Conservation (phyloP, 305 asterid genomes). For the Fraxinus albicans region DNA sequence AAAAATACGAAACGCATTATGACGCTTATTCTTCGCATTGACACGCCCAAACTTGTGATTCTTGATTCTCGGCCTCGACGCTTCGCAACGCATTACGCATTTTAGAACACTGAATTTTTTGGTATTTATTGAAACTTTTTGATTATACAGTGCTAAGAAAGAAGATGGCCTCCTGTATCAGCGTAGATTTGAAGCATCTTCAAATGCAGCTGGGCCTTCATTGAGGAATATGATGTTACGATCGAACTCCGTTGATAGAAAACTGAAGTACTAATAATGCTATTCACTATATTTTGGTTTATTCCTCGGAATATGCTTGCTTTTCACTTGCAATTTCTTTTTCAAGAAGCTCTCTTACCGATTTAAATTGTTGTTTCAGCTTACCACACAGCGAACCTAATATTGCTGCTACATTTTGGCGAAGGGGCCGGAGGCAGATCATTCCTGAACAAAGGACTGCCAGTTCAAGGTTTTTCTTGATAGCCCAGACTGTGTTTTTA, state of each 20-base stretch:
- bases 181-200: constrained; percentile 71
- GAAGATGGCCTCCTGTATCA: constrained; percentile 76
- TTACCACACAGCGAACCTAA: constrained; percentile 85
- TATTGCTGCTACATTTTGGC: constrained; percentile 86
- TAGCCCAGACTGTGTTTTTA: constrained; percentile 25
- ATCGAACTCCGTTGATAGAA: constrained; percentile 73
- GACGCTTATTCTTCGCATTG: no score
- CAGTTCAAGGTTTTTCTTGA: constrained; percentile 76
- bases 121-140: constrained; percentile 20
- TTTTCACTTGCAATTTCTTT: neutral
- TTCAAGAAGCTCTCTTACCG: constrained; percentile 13
- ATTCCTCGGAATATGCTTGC: neutral
- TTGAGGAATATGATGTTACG: constrained; percentile 79
- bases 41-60: no score
- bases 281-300: constrained; percentile 1
- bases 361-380: constrained; percentile 49
- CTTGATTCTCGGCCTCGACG: no score
- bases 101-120: no score
- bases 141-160: constrained; percentile 68
- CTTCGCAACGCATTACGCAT: no score
- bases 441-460: constrained; percentile 92
- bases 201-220: constrained; percentile 76
- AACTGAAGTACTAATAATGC: constrained; percentile 55
- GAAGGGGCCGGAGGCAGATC: constrained; percentile 87
- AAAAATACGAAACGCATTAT: no score